Evolutionary conservation across 768 basidiomycete genomes (phyloP), one percentile per base, ranked within the genome.

Genomic region (Agaricus sinodeliciosus): DNA sequence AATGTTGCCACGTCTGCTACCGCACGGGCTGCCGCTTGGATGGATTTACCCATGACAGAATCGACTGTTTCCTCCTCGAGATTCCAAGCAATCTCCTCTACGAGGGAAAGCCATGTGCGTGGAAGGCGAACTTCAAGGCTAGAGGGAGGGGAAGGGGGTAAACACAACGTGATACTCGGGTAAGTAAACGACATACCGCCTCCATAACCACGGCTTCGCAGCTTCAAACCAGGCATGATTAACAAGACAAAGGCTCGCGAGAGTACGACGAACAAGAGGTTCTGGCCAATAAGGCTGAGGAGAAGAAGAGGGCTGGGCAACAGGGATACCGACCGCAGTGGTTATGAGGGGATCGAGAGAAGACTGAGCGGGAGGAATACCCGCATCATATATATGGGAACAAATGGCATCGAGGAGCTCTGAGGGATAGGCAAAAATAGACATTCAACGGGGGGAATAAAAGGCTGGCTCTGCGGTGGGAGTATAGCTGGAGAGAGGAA

Each of bases 171-270:
- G 43, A 47, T 55, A 46, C 42, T 27, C 56, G 44, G 34, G 43
- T 27, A 13, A 34, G 27, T 11, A 34, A n/a, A 47, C 34, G 15
- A 63, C 74, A 54, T 53, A 76, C 74, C 82, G 82, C 54, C 79
- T 80, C 90, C 90, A 94, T 4, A 94, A 71, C 87, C 86, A 93
- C 0, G 90, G 90, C 59, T 85, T 86, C n/a, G 90, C 87, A 1
- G 88, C 90, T 26, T 81, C 78, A 62, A 82, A 81, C 86, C 87
- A 92, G 2, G 81, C 75, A 60, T 74, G 85, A 61, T 82, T 88
- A 40, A 90, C 88, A 56, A 88, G 78, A 60, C 85, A 89, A 41
- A 92, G 82, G 59, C 67, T 82, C 4, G 80, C 74, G 18, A 94
- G 74, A 0, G 90, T 84, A 53, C 67, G 73, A 11, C 90, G 80